A percentile compares a stretch with the other conserved stretches of the same genome.
Evolutionary conservation across 2,329 filamentous ascomycete genomes (phyloP).

Genomic region (Diaporthe longicolla): DNA sequence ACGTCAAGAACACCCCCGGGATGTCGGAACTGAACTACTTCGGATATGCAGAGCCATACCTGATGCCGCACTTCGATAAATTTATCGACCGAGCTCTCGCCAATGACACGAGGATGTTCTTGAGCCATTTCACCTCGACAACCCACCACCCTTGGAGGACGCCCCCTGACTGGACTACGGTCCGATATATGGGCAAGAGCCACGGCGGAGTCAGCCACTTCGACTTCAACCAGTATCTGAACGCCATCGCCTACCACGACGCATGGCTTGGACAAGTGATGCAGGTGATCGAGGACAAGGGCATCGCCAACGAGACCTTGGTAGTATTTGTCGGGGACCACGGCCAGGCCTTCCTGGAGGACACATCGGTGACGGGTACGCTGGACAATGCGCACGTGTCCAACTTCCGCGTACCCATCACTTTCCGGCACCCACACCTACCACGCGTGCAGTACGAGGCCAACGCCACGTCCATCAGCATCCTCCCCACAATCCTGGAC

Average conservation of each 20-base stretch:
- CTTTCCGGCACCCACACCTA: slow-evolving; percentile 59
- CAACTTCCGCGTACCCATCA: slow-evolving; percentile 59
- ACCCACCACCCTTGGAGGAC: slow-evolving; percentile 60
- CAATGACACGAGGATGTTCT: slow-evolving; percentile 52
- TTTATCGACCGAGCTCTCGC: slow-evolving; percentile 50
- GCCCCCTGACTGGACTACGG: slow-evolving; percentile 49
- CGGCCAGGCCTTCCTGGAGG: slow-evolving; percentile 59
- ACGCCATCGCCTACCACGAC: slow-evolving; percentile 57
- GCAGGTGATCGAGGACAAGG: slow-evolving; percentile 57
- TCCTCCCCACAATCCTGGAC: slow-evolving; percentile 61
- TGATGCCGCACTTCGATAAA: slow-evolving; percentile 56
- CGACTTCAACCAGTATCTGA: slow-evolving; percentile 57
- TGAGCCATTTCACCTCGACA: slow-evolving; percentile 54
- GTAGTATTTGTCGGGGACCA: slow-evolving; percentile 62
- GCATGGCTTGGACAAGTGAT: slow-evolving; percentile 56
- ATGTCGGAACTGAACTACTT: slow-evolving; percentile 55
- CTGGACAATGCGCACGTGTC: slow-evolving; percentile 60
- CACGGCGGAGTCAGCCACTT: slow-evolving; percentile 49
- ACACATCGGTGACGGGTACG: slow-evolving; percentile 54
- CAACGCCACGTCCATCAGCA: slow-evolving; percentile 58
- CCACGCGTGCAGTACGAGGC: slow-evolving; percentile 56
- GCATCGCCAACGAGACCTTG: slow-evolving; percentile 60
- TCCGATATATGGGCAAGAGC: slow-evolving; percentile 46
- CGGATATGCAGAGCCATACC: slow-evolving; percentile 57
- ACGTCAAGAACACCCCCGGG: slow-evolving; percentile 4